A percentile compares a stretch with the other conserved stretches of the same genome.
Evolutionary conservation across 176 grass and related monocot genomes (phyloP).

Genomic region (Ananas comosus): DNA sequence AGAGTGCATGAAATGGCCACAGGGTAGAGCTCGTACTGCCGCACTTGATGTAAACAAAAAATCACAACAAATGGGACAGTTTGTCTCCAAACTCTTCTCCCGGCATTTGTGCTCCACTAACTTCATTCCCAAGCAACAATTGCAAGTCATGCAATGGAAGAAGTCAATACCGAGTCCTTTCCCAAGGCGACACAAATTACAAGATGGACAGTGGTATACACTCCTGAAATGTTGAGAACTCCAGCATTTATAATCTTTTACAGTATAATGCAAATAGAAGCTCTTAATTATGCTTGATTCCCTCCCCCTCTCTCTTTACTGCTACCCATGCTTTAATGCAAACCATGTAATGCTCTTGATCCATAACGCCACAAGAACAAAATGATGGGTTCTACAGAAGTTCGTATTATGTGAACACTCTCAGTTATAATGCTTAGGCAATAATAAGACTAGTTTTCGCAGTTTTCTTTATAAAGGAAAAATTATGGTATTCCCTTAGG

Average conservation of each 20-base stretch:
- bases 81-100: conserved; percentile 76
- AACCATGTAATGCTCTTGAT: neutral
- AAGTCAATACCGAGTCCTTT: conserved; percentile 71
- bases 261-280: neutral
- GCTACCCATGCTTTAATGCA: neutral
- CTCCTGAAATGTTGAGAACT: conserved; percentile 32
- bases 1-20: conserved; percentile 95
- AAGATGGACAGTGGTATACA: conserved; percentile 89
- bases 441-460: no score
- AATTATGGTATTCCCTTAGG: no score
- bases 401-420: no score
- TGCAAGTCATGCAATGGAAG: conserved; percentile 97
- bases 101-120: conserved; percentile 68
- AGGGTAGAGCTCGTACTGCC: conserved; percentile 61
- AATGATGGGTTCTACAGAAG: no score
- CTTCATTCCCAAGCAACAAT: conserved; percentile 78
- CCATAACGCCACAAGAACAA: neutral
- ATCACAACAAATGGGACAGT: conserved; percentile 82
- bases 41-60: conserved; percentile 82
- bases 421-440: no score
- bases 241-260: neutral
- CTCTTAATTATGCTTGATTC: neutral
- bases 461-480: no score
- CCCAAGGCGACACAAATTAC: conserved; percentile 84
- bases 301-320: neutral